Conservation (phyloP, 2,329 filamentous ascomycete genomes). For the Gremmenia infestans region DNA sequence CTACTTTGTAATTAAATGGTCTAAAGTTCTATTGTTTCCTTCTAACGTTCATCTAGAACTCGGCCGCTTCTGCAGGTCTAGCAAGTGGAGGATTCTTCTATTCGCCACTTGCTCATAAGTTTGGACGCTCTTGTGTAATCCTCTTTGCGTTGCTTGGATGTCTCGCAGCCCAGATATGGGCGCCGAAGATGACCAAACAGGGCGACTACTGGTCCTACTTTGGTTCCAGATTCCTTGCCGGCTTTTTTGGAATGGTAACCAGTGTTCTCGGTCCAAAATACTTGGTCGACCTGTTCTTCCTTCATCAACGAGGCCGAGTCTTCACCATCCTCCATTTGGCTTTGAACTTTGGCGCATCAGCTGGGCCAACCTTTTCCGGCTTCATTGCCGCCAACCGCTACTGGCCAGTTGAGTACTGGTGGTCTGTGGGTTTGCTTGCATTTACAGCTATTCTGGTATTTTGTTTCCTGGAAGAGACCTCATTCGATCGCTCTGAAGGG, state of each 20-base stretch:
- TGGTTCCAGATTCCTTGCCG: constrained; percentile 33
- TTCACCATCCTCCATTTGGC: constrained; percentile 35
- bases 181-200: constrained; percentile 32
- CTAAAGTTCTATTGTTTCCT: not conserved
- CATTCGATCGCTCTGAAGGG: constrained; percentile 27
- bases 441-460: constrained; percentile 34
- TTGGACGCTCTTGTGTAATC: constrained; percentile 36
- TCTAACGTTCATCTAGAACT: constrained; percentile 24
- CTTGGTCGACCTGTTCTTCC: constrained; percentile 40
- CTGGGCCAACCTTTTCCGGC: constrained; percentile 36
- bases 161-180: constrained; percentile 35
- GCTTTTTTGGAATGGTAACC: constrained; percentile 37
- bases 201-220: constrained; percentile 32
- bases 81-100: constrained; percentile 36
- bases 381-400: constrained; percentile 34
- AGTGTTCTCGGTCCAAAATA: constrained; percentile 36
- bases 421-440: constrained; percentile 36
- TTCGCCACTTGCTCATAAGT: constrained; percentile 32
- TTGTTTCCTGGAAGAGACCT: constrained; percentile 37
- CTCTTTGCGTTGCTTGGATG: constrained; percentile 36
- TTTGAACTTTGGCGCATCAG: constrained; percentile 34
- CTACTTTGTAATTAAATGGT: constrained; percentile 8
- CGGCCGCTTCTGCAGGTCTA: constrained; percentile 36
- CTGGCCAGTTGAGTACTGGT: constrained; percentile 40
- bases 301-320: constrained; percentile 38